Percentiles rank a stretch among this genome's conserved stretches.
Evolutionary conservation across 495 filamentous ascomycete species (phyloP).

Genomic region (Aspergillus ellipticus): DNA sequence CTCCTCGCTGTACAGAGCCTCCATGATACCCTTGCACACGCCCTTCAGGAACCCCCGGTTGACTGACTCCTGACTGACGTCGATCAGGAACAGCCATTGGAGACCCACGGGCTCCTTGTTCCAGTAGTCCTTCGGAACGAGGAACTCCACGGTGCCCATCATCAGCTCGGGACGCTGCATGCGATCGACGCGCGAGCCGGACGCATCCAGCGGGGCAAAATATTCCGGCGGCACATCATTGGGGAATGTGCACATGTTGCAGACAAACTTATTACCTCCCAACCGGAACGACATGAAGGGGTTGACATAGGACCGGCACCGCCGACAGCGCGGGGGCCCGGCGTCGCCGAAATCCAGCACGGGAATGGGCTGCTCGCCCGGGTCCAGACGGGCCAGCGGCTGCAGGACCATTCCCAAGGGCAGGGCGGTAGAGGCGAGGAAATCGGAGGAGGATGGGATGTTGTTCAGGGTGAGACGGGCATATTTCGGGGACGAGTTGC

Average conservation of each 20-base stretch:
- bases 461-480: slow-evolving; percentile 87
- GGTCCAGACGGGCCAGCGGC: slow-evolving; percentile 76
- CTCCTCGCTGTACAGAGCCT: slow-evolving; percentile 72
- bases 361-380: slow-evolving; percentile 83
- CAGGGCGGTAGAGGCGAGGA: slow-evolving; percentile 70
- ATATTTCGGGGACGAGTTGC: slow-evolving; percentile 94
- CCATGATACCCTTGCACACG: slow-evolving; percentile 84
- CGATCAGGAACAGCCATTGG: slow-evolving; percentile 86
- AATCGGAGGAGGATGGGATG: slow-evolving; percentile 80
- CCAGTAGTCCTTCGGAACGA: slow-evolving; percentile 98
- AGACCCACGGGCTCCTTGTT: slow-evolving; percentile 88
- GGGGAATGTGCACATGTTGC: slow-evolving; percentile 97
- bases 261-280: slow-evolving; percentile 93
- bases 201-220: slow-evolving; percentile 84
- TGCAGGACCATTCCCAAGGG: slow-evolving; percentile 88
- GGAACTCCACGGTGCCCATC: slow-evolving; percentile 89
- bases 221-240: slow-evolving; percentile 94
- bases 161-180: slow-evolving; percentile 86
- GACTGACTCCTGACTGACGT: slow-evolving; percentile 84
- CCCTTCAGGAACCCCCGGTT: slow-evolving; percentile 88
- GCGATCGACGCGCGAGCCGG: slow-evolving; percentile 82
- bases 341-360: slow-evolving; percentile 92
- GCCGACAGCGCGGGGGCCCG: slow-evolving; percentile 86
- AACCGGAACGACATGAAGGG: slow-evolving; percentile 97
- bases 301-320: slow-evolving; percentile 97